Evolutionary conservation across 1,139 yeast species (phyloP).

Genomic region (Blastobotrys malaysiensis): DNA sequence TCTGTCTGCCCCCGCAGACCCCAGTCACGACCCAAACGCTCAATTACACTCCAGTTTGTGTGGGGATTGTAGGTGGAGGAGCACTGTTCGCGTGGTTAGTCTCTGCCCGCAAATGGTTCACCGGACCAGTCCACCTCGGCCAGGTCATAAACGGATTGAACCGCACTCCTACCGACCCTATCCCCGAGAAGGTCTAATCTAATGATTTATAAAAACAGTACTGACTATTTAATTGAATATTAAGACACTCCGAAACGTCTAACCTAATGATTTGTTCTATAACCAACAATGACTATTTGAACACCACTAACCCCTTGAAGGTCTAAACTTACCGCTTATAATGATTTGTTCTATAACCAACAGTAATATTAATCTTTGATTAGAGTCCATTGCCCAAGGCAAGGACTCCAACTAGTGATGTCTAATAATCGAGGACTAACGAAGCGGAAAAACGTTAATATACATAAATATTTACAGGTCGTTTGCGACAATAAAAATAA

Average conservation of each 20-base stretch:
- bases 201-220: too few relatives aligned
- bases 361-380: too few relatives aligned
- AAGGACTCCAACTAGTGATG: too few relatives aligned
- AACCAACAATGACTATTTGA: too few relatives aligned
- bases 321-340: too few relatives aligned
- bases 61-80: slow-evolving; percentile 27
- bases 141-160: neutral
- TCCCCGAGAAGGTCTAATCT: neutral
- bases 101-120: slow-evolving; percentile 23
- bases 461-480: slow-evolving; percentile 1
- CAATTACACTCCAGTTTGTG: slow-evolving; percentile 67
- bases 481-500: neutral
- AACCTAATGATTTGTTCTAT: too few relatives aligned
- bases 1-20: slow-evolving; percentile 70
- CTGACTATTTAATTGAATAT: too few relatives aligned
- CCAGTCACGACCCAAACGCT: slow-evolving; percentile 57
- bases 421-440: too few relatives aligned
- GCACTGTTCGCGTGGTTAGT: slow-evolving; percentile 25
- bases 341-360: too few relatives aligned
- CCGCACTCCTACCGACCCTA: neutral
- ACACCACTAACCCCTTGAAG: too few relatives aligned
- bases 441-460: neutral
- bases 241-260: too few relatives aligned
- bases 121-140: slow-evolving; percentile 16
- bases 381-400: too few relatives aligned